Evolutionary conservation across 1,284 basidiomycete species (phyloP).

Genomic region (Irpex rosettiformis): DNA sequence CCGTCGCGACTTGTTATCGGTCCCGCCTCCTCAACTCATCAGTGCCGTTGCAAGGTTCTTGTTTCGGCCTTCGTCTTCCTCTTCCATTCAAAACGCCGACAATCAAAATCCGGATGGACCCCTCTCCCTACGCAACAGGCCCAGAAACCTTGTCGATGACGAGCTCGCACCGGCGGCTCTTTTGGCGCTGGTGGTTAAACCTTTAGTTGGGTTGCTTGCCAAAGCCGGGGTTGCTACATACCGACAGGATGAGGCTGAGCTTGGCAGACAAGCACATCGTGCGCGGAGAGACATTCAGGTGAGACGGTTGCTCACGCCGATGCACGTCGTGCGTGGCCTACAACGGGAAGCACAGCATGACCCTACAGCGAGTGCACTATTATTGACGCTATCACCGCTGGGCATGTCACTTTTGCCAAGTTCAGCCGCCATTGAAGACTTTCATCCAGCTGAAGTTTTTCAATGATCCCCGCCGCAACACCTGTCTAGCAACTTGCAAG

Average conservation of each 20-base stretch:
- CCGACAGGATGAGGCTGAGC: slow-evolving; percentile 23
- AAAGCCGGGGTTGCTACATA: slow-evolving; percentile 20
- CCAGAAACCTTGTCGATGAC: slow-evolving; percentile 29
- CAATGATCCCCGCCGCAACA: background rate
- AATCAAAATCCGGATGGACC: background rate
- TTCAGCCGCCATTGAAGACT: background rate
- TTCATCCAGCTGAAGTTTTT: background rate
- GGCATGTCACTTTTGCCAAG: slow-evolving; percentile 6
- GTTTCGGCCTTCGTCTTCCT: background rate
- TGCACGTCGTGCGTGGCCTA: slow-evolving; percentile 35
- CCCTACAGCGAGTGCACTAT: slow-evolving; percentile 18
- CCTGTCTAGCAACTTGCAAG: no score
- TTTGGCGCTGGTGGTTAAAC: slow-evolving; percentile 36
- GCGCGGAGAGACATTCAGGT: slow-evolving; percentile 1
- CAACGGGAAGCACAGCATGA: slow-evolving; percentile 13
- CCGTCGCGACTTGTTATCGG: slow-evolving; percentile 18
- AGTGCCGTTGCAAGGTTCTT: slow-evolving; percentile 15
- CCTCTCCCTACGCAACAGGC: background rate
- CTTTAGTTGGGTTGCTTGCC: slow-evolving; percentile 22
- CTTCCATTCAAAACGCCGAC: background rate
- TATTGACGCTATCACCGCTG: slow-evolving; percentile 24
- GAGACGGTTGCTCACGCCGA: slow-evolving; percentile 32
- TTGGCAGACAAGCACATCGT: slow-evolving; percentile 10
- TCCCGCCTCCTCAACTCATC: slow-evolving; percentile 23
- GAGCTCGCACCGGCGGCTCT: slow-evolving; percentile 43